Conservation (phyloP, 495 filamentous ascomycete genomes). For the Penicillium pulvis region DNA sequence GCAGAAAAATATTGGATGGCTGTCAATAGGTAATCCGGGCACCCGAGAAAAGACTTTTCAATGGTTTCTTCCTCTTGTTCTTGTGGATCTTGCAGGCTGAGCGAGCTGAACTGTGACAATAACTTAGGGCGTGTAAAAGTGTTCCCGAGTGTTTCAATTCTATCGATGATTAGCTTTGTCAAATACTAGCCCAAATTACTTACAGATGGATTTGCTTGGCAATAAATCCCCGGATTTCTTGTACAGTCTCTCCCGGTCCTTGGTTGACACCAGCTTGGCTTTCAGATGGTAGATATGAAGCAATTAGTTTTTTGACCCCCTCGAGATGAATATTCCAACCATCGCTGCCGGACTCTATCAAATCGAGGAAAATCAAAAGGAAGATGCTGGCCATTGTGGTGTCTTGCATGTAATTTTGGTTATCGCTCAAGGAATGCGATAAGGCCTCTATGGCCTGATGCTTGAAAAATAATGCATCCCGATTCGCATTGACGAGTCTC, state of each 20-base stretch:
- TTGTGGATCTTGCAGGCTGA: slow-evolving; percentile 17
- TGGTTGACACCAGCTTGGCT: slow-evolving; percentile 22
- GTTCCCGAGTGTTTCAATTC: slow-evolving; percentile 43
- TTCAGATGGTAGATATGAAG: slow-evolving; percentile 13
- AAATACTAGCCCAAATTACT: background rate
- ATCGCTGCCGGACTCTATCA: slow-evolving; percentile 57
- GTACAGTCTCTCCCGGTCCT: slow-evolving; percentile 26
- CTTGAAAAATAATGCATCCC: slow-evolving; percentile 54
- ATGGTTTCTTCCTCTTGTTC: slow-evolving; percentile 27
- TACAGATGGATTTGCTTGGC: slow-evolving; percentile 33
- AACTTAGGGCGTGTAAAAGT: slow-evolving; percentile 47
- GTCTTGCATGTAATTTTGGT: slow-evolving; percentile 29
- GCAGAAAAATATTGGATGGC: slow-evolving; percentile 36
- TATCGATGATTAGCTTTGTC: slow-evolving; percentile 18
- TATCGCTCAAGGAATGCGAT: slow-evolving; percentile 29
- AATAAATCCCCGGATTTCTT: slow-evolving; percentile 32
- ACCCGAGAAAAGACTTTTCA: slow-evolving; percentile 45
- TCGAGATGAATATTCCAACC: slow-evolving; percentile 58
- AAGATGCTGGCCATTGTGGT: slow-evolving; percentile 52
- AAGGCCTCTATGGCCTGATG: slow-evolving; percentile 51
- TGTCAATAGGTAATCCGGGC: slow-evolving; percentile 39
- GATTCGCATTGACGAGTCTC: slow-evolving; percentile 25
- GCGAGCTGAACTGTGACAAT: slow-evolving; percentile 26
- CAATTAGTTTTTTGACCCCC: slow-evolving; percentile 49
- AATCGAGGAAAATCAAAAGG: slow-evolving; percentile 59